phyloP scores from a whole-genome alignment of 75 land plant genomes.

The Cryptomeria japonica region DNA sequence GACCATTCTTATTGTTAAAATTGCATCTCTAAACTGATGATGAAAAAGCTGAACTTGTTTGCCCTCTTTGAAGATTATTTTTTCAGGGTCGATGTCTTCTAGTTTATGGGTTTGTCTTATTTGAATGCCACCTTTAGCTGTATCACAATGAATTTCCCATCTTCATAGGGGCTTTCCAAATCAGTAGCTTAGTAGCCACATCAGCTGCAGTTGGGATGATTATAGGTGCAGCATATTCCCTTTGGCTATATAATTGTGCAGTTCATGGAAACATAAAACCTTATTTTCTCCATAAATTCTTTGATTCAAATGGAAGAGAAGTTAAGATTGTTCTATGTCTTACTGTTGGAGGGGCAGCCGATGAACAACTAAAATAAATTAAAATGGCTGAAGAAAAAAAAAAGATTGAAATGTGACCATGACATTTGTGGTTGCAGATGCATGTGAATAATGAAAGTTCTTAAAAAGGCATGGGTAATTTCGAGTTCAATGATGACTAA shows the following conservation, averaged over 20 bases:
- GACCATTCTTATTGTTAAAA: not conserved
- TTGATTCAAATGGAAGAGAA: conserved; percentile 31
- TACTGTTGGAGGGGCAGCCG: conserved; percentile 14
- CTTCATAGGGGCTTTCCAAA: too few species aligned
- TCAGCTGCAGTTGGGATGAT: not conserved
- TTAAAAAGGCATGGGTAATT: too few species aligned
- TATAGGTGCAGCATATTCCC: not conserved
- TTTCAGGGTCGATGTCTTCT: not conserved
- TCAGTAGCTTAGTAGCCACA: too few species aligned
- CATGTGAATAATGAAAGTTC: too few species aligned
- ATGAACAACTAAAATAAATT: not conserved
- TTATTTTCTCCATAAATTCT: conserved; percentile 22
- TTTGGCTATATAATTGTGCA: not conserved
- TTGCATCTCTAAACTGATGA: not conserved
- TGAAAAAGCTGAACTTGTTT: not conserved
- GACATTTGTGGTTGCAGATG: not conserved
- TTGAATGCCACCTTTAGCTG: too few species aligned
- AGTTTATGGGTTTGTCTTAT: too few species aligned
- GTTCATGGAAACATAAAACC: conserved; percentile 21
- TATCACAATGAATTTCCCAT: too few species aligned
- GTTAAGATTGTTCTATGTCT: conserved; percentile 25
- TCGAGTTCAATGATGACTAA: too few species aligned
- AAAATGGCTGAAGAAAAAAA: not conserved
- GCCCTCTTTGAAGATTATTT: not conserved
- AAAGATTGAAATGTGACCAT: not conserved